These are phyloP conservation scores for Oenanthe javanica DNA, from an alignment of 140 eudicot genomes.

Conservation along the genomic window DNA sequence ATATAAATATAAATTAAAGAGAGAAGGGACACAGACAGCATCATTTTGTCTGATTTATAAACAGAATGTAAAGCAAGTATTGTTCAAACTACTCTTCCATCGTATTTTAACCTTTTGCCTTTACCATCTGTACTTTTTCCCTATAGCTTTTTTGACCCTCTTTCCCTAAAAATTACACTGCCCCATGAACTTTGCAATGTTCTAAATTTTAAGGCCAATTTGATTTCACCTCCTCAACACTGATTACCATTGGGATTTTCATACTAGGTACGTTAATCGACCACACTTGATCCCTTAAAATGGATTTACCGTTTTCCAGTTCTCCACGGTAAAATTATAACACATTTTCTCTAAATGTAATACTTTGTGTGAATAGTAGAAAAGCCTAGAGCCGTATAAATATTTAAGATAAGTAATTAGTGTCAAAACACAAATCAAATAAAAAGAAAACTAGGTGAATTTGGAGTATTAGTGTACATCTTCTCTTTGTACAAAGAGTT, in stretches of 20 bases:
- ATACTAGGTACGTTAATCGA: not conserved
- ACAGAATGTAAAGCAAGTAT: not conserved
- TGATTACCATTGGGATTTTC: not conserved
- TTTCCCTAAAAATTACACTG: not conserved
- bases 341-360: too few species aligned
- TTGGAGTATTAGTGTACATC: not conserved
- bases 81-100: not conserved
- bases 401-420: too few species aligned
- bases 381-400: too few species aligned
- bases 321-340: too few species aligned
- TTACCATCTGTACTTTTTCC: not conserved
- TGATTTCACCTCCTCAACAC: too few species aligned
- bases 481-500: not conserved
- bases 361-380: too few species aligned
- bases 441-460: not conserved
- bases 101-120: slow-evolving; percentile 4
- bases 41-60: slow-evolving; percentile 4
- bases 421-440: not conserved
- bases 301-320: not conserved
- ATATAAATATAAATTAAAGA: not conserved
- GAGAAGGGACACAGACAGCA: not conserved
- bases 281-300: not conserved
- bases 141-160: slow-evolving; percentile 1
- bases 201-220: not conserved
- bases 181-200: not conserved